Evolutionary conservation across 2,329 filamentous ascomycete species (phyloP).

Genomic region (Akanthomyces dipterigenus): DNA sequence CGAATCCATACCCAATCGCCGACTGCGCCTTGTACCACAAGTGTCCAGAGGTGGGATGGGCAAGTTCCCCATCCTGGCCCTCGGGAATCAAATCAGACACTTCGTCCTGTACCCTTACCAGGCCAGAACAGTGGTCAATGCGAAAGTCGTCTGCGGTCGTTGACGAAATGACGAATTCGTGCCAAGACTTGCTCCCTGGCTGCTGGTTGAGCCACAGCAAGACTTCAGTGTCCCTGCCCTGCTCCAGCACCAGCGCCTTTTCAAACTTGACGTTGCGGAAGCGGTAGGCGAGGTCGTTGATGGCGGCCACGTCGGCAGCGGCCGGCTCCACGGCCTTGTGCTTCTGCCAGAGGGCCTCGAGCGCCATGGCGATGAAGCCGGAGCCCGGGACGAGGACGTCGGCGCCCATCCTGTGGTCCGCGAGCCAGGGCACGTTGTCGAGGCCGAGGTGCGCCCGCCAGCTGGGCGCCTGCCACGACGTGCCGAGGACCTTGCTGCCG

Average conservation of each 20-base stretch:
- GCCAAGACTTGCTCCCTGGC: neutral
- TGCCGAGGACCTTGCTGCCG: slow-evolving; percentile 23
- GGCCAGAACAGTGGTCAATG: neutral
- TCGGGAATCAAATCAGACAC: neutral
- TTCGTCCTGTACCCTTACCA: neutral
- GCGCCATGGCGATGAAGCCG: slow-evolving; percentile 36
- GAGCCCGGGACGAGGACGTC: slow-evolving; percentile 36
- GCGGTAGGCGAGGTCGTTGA: neutral
- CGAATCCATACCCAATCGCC: slow-evolving; percentile 1
- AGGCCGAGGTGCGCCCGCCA: slow-evolving; percentile 35
- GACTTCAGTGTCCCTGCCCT: neutral
- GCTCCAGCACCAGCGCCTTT: neutral
- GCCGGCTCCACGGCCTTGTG: slow-evolving; percentile 4
- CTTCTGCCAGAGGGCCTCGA: slow-evolving; percentile 29
- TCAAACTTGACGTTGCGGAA: slow-evolving; percentile 9
- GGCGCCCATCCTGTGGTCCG: slow-evolving; percentile 34
- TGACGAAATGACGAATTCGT: neutral
- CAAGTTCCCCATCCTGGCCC: neutral
- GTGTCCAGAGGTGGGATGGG: neutral
- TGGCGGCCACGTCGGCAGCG: neutral
- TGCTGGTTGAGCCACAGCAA: neutral
- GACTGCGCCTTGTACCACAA: slow-evolving; percentile 5
- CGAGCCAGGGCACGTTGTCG: slow-evolving; percentile 36
- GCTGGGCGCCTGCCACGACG: slow-evolving; percentile 23
- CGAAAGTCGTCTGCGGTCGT: neutral